A percentile compares a stretch with the other conserved stretches of the same genome.
Evolutionary conservation across 2,329 filamentous ascomycete genomes (phyloP).

Genomic region (Curvularia sp.): DNA sequence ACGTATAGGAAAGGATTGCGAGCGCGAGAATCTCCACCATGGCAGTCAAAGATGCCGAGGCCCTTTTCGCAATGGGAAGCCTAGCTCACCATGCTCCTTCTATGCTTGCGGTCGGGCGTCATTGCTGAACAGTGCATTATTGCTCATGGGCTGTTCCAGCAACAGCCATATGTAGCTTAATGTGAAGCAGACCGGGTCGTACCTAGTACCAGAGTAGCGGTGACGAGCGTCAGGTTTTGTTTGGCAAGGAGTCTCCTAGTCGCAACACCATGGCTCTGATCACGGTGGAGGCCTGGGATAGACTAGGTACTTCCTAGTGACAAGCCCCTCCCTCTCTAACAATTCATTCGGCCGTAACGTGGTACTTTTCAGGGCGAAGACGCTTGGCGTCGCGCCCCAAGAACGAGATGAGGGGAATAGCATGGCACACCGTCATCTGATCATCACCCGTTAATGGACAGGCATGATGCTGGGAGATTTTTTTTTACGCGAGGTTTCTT

Average conservation of each 20-base stretch:
- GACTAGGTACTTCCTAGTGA: constrained; percentile 1
- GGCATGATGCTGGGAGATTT: constrained; percentile 24
- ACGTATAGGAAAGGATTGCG: background rate
- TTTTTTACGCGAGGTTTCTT: constrained; percentile 15
- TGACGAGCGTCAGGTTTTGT: constrained; percentile 4
- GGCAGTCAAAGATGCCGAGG: background rate
- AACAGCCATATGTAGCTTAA: constrained; percentile 3
- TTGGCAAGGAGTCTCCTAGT: constrained; percentile 10
- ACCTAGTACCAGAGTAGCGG: constrained; percentile 4
- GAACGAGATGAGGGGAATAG: constrained; percentile 12
- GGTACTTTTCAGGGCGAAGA: constrained; percentile 7
- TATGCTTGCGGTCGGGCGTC: constrained; percentile 3
- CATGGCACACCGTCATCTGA: constrained; percentile 15
- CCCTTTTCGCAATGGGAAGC: background rate
- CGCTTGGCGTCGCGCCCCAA: constrained; percentile 2
- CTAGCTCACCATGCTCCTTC: background rate
- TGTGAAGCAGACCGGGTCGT: constrained; percentile 6
- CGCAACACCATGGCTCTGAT: constrained; percentile 1
- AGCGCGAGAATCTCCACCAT: background rate
- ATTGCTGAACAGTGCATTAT: constrained; percentile 8
- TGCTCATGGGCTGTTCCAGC: constrained; percentile 5
- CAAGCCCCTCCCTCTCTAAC: background rate
- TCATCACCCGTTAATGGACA: constrained; percentile 14
- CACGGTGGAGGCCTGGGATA: background rate
- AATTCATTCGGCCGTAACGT: constrained; percentile 3